Evolutionary conservation across 1,284 basidiomycete species (phyloP).

Genomic region (Pyrrhoderma noxium): DNA sequence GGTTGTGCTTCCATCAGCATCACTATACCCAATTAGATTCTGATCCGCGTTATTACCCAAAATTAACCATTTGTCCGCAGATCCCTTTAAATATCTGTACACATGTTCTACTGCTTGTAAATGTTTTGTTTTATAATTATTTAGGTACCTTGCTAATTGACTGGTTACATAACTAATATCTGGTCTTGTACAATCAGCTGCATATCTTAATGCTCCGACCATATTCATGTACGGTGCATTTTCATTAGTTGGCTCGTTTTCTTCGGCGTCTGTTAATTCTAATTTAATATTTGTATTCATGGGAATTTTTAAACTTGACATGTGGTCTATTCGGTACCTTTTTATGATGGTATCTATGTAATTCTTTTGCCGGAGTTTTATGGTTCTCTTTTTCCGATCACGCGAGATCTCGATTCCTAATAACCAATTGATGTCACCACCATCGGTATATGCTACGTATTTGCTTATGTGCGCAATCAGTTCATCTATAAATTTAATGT

Average conservation of each 20-base stretch:
- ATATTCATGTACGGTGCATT: constrained; percentile 26
- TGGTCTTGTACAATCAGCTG: constrained; percentile 25
- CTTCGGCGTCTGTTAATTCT: constrained; percentile 13
- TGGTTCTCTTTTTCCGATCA: constrained; percentile 22
- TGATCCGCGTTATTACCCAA: neutral
- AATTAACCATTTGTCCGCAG: constrained; percentile 5
- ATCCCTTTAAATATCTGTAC: constrained; percentile 15
- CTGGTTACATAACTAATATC: constrained; percentile 17
- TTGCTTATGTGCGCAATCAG: constrained; percentile 26
- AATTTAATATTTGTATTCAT: constrained; percentile 18
- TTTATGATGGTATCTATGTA: constrained; percentile 27
- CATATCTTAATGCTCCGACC: constrained; percentile 29
- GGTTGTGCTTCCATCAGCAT: constrained; percentile 18
- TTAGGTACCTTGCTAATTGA: constrained; percentile 15
- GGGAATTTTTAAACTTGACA: constrained; percentile 21
- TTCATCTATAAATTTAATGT: constrained; percentile 24
- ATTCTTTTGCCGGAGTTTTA: constrained; percentile 24
- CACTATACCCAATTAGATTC: constrained; percentile 12
- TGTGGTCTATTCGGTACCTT: constrained; percentile 22
- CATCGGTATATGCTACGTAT: constrained; percentile 22
- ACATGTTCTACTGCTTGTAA: constrained; percentile 18
- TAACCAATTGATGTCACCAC: neutral
- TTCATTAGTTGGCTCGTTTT: constrained; percentile 21
- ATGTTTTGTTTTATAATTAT: constrained; percentile 13
- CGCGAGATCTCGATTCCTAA: constrained; percentile 1